A percentile compares a stretch with the other conserved stretches of the same genome.
phyloP scores from a whole-genome alignment of 2,329 filamentous ascomycete species.

The Colletotrichum salicis region DNA sequence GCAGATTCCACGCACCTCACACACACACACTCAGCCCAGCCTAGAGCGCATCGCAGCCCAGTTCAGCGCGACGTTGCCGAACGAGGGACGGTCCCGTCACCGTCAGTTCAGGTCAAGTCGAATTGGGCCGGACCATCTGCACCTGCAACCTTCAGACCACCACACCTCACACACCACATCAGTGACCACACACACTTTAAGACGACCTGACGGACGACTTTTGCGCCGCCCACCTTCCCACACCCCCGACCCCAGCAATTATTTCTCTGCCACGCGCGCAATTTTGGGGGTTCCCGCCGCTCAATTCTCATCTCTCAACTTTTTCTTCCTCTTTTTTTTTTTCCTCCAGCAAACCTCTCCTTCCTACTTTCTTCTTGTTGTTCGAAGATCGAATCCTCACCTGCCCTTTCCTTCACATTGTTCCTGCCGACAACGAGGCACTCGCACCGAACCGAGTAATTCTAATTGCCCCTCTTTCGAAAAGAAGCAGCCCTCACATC shows the following conservation, averaged over 20 bases:
- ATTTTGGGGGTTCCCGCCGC: constrained; percentile 23
- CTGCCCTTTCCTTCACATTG: not conserved
- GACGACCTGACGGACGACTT: not conserved
- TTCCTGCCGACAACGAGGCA: constrained; percentile 13
- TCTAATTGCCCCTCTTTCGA: not conserved
- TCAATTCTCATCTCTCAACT: constrained; percentile 14
- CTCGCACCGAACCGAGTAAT: constrained; percentile 18
- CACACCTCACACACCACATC: not conserved
- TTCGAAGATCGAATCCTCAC: not conserved
- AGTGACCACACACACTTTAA: not conserved
- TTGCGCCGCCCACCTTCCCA: constrained; percentile 4
- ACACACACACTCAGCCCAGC: not conserved
- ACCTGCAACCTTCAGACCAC: not conserved
- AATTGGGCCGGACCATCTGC: not conserved
- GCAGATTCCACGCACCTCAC: not conserved
- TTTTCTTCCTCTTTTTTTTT: constrained; percentile 13
- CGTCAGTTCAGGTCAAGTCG: not conserved
- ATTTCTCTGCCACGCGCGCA: constrained; percentile 28
- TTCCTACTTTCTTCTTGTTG: not conserved
- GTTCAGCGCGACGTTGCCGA: constrained; percentile 13
- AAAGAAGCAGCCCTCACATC: not conserved
- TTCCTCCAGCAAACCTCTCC: not conserved
- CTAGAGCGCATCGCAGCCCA: not conserved
- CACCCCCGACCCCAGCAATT: constrained; percentile 21
- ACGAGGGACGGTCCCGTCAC: not conserved